Evolutionary conservation across 805 yeast genomes (phyloP).

Genomic region (Clavispora carvajalis): DNA sequence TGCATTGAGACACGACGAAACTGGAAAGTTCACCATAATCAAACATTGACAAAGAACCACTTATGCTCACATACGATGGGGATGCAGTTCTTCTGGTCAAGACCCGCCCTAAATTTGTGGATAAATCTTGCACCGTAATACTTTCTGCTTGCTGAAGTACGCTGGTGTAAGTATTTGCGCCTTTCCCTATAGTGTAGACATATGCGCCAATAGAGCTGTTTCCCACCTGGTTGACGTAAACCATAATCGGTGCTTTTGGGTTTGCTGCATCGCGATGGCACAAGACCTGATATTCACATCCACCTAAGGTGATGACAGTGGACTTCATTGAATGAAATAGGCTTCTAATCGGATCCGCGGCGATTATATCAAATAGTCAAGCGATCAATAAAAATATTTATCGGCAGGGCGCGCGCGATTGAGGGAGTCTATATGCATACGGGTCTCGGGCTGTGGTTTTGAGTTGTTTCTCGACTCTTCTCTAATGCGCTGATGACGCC

Average conservation of each 20-base stretch:
- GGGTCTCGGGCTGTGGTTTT: background rate
- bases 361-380: background rate
- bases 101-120: slow-evolving; percentile 39
- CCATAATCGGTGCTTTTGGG: slow-evolving; percentile 22
- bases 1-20: background rate
- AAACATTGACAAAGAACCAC: slow-evolving; percentile 28
- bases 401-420: background rate
- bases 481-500: background rate
- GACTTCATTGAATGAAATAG: slow-evolving; percentile 5
- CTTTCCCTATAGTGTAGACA: slow-evolving; percentile 36
- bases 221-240: slow-evolving; percentile 23
- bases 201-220: slow-evolving; percentile 36
- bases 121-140: slow-evolving; percentile 37
- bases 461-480: slow-evolving; percentile 1
- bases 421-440: background rate
- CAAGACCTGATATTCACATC: slow-evolving; percentile 10
- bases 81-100: slow-evolving; percentile 33
- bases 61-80: slow-evolving; percentile 44
- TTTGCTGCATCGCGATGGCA: slow-evolving; percentile 5
- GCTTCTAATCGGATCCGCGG: background rate
- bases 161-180: slow-evolving; percentile 28
- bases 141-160: slow-evolving; percentile 40
- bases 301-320: slow-evolving; percentile 8
- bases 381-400: background rate
- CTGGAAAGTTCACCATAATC: slow-evolving; percentile 8